These are phyloP conservation scores for Trichopus zeylanicus DNA, from an alignment of 116 monocot genomes.

Conservation along the genomic window DNA sequence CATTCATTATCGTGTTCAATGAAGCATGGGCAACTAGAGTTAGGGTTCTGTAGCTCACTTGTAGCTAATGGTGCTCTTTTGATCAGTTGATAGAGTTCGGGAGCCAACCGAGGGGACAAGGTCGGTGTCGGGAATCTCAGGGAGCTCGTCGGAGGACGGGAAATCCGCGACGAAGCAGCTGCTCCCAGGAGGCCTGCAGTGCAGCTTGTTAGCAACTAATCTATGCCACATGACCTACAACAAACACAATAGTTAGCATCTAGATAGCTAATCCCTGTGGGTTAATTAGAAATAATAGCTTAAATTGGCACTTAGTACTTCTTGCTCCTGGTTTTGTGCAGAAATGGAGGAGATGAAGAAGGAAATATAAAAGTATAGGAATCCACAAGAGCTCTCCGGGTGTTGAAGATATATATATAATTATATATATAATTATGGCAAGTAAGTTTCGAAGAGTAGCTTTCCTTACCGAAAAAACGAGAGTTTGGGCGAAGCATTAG, in stretches of 20 bases:
- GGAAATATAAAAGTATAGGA: background rate
- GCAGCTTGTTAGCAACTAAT: slow-evolving; percentile 45
- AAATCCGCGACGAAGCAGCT: slow-evolving; percentile 23
- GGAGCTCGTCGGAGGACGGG: slow-evolving; percentile 5
- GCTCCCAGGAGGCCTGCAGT: slow-evolving; percentile 14
- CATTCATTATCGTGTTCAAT: background rate
- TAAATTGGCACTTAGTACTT: no score
- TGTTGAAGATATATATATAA: background rate
- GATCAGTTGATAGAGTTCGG: background rate
- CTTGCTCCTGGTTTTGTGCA: slow-evolving; percentile 14
- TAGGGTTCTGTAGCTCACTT: slow-evolving; percentile 12
- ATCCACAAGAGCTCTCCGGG: background rate
- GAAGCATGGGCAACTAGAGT: background rate
- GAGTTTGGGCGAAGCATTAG: no score
- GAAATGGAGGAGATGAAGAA: background rate
- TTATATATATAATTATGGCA: background rate
- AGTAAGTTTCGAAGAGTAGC: background rate
- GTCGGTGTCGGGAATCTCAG: slow-evolving; percentile 11
- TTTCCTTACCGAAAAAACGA: no score
- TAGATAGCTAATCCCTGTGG: no score
- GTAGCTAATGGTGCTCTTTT: slow-evolving; percentile 9
- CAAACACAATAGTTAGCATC: background rate
- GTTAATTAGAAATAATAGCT: no score
- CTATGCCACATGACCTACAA: slow-evolving; percentile 41
- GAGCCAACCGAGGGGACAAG: background rate